These are phyloP conservation scores for Cylindricascospora bacillispora DNA, from an alignment of 1,139 yeast genomes.

Conservation along the genomic window DNA sequence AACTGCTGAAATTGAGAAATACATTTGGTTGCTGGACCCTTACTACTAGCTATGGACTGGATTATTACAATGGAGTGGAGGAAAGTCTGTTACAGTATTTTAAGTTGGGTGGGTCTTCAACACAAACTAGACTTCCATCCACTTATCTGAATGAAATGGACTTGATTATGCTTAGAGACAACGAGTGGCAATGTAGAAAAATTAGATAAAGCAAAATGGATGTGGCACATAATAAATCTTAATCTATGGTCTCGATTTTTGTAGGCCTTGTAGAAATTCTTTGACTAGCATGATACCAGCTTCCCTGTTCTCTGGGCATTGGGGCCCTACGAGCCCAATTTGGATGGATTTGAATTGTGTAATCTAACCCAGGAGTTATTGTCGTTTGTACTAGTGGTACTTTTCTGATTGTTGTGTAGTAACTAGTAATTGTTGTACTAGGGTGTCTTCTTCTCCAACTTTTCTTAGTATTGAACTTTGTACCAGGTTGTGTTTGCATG, in stretches of 20 bases:
- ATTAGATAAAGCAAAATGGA: constrained; percentile 2
- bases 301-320: constrained; percentile 41
- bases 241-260: no score
- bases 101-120: constrained; percentile 5
- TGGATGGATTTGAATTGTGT: constrained; percentile 41
- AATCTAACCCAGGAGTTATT: constrained; percentile 67
- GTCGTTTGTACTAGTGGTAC: constrained; percentile 44
- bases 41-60: constrained; percentile 20
- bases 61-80: constrained; percentile 22
- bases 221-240: no score
- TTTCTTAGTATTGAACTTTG: constrained; percentile 45
- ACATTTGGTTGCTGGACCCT: constrained; percentile 22
- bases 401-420: constrained; percentile 30
- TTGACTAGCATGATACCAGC: constrained; percentile 31
- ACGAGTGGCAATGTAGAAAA: constrained; percentile 7
- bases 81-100: constrained; percentile 3
- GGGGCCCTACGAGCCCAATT: constrained; percentile 62
- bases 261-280: constrained; percentile 26
- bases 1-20: constrained; percentile 11
- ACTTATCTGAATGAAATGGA: constrained; percentile 18
- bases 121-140: constrained; percentile 13
- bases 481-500: constrained; percentile 74
- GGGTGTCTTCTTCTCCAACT: constrained; percentile 44
- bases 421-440: constrained; percentile 45
- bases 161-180: constrained; percentile 14